phyloP scores from a whole-genome alignment of 1,139 yeast genomes.

The Kluyveromyces sp. region DNA sequence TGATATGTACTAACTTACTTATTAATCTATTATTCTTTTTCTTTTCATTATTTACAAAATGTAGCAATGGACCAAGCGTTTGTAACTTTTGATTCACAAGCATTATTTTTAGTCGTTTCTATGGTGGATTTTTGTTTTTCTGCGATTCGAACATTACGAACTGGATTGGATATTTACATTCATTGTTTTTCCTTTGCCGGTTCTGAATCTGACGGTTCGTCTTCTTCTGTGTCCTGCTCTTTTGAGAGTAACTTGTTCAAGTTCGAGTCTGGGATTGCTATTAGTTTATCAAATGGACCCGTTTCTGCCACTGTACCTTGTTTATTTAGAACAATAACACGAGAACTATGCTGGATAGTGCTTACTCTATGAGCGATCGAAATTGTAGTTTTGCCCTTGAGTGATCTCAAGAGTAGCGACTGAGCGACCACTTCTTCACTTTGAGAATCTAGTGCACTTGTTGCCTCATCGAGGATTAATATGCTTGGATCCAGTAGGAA shows the following conservation, averaged over 20 bases:
- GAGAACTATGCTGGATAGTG: constrained; percentile 67
- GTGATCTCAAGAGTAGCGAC: constrained; percentile 54
- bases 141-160: neutral
- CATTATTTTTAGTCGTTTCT: too few species aligned
- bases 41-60: too few species aligned
- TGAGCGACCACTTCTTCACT: constrained; percentile 62
- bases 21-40: too few species aligned
- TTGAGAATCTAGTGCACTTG: constrained; percentile 70
- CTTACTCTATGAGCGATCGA: constrained; percentile 90
- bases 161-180: neutral
- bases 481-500: constrained; percentile 57
- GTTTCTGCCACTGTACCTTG: constrained; percentile 70
- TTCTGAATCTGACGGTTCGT: neutral
- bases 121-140: too few species aligned
- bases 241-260: constrained; percentile 31
- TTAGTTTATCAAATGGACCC: constrained; percentile 59
- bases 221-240: constrained; percentile 11
- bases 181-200: neutral
- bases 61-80: too few species aligned
- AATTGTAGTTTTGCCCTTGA: constrained; percentile 71
- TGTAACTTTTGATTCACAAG: too few species aligned
- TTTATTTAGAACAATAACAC: constrained; percentile 63
- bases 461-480: constrained; percentile 69
- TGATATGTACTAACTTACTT: too few species aligned
- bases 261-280: constrained; percentile 49